Evolutionary conservation across 176 grass and related monocot genomes (phyloP), one percentile per base, ranked within the genome.

Genomic region (Rhipidocladum racemiflorum): DNA sequence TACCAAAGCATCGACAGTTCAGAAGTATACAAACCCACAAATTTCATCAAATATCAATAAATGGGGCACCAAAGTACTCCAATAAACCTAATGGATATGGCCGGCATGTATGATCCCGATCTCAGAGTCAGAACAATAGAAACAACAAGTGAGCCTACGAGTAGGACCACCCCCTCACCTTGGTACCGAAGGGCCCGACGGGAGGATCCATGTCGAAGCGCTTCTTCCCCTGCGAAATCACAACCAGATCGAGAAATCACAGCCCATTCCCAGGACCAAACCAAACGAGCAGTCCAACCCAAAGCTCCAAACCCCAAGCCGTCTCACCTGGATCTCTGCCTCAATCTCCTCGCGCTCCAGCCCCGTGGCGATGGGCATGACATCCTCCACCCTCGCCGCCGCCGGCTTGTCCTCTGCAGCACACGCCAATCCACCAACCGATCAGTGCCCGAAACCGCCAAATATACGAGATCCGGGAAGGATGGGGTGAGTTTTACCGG

Each of bases 351-450:
- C 94, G 44, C 87, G 75, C 85, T 97, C 94, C 11, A 84, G 85
- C 53, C 94, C 91, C 27, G 94, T 97, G 45, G 91, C 94, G 67
- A 97, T 92, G 74, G 94, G 94, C 85, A 94, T 75, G 71, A 94
- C 89, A 14, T 94, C 91, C 85, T 94, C 94, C 87, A 94, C 82
- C 18, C 24, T 84, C 76, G 23, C 82, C 81, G 85, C 77, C 72
- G 65, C 73, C 20, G 92, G 89, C 50, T 87, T 87, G 76, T 88
- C 83, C 21, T 24, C 94, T 94, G 79, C 89, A 83, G 29, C 75
- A 68, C 56, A 81, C 53, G 21, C 84, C 35, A 68, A 81, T 57
- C 27, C 25, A 20, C 45, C 61, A 77, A 72, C 75, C 80, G 34
- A 82, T 80, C 60, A 86, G 78, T 30, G 39, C 32, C 2, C 35